Evolutionary conservation across 345 rosid genomes (phyloP).

Genomic region (Fremontodendron californicum): DNA sequence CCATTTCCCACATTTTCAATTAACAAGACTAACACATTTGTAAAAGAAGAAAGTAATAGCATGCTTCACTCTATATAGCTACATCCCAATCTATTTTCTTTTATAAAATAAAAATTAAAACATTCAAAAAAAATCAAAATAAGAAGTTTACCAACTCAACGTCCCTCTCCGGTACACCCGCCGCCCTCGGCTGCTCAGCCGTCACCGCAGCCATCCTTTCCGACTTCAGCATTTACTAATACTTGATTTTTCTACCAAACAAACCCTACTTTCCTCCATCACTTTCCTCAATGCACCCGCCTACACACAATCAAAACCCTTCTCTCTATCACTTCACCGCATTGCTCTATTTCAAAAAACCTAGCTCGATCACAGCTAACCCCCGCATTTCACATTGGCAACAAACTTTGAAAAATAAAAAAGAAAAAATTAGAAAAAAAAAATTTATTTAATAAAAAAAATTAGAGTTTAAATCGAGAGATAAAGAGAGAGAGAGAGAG

Average conservation of each 20-base stretch:
- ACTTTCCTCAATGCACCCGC: conserved; percentile 5
- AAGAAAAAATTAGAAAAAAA: not conserved
- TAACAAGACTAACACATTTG: not conserved
- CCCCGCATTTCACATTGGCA: conserved; percentile 3
- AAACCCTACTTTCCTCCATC: not conserved
- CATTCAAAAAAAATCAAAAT: not conserved
- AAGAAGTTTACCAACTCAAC: conserved; percentile 46
- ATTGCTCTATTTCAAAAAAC: not conserved
- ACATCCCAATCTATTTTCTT: not conserved
- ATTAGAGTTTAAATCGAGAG: not conserved
- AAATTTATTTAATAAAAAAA: no score
- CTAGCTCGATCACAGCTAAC: not conserved
- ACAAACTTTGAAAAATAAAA: not conserved
- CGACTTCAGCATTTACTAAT: conserved; percentile 2
- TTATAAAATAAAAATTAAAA: not conserved
- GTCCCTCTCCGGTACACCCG: conserved; percentile 48
- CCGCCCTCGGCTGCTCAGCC: conserved; percentile 30
- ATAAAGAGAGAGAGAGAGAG: not conserved
- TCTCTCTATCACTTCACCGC: conserved; percentile 1
- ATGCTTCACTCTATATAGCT: not conserved
- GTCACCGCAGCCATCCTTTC: conserved; percentile 27
- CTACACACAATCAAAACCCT: not conserved
- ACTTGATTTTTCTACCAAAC: not conserved
- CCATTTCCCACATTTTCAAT: not conserved
- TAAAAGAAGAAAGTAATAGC: not conserved